Conservation (phyloP, 2,329 filamentous ascomycete genomes). For the Apiospora sp. region DNA sequence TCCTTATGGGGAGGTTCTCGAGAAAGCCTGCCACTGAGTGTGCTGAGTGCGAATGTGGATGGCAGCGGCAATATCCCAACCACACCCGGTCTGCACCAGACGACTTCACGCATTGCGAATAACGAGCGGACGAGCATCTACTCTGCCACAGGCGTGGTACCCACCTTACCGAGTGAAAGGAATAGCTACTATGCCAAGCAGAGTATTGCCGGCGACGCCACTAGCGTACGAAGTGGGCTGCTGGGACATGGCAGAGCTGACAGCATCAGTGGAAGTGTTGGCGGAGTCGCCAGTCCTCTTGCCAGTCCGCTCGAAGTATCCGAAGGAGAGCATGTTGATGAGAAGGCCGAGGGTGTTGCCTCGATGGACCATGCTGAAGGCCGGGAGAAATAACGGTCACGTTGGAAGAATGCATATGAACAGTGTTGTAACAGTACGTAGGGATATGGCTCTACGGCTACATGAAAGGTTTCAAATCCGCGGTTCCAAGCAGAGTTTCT, state of each 20-base stretch:
- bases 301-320: slow-evolving; percentile 61
- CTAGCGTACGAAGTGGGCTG: slow-evolving; percentile 80
- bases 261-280: slow-evolving; percentile 81
- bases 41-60: slow-evolving; percentile 76
- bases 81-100: slow-evolving; percentile 63
- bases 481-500: slow-evolving; percentile 10
- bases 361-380: not conserved
- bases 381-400: not conserved
- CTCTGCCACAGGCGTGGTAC: slow-evolving; percentile 73
- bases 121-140: slow-evolving; percentile 83
- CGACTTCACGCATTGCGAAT: slow-evolving; percentile 47
- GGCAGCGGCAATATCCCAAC: slow-evolving; percentile 49
- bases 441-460: not conserved
- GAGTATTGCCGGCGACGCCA: slow-evolving; percentile 68
- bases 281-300: slow-evolving; percentile 67
- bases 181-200: slow-evolving; percentile 80
- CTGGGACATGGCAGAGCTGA: slow-evolving; percentile 82
- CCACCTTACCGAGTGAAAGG: slow-evolving; percentile 75
- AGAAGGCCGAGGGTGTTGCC: not conserved
- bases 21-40: slow-evolving; percentile 80
- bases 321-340: slow-evolving; percentile 36
- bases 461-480: not conserved
- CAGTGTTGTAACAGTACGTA: not conserved
- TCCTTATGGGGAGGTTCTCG: slow-evolving; percentile 84
- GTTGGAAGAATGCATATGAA: not conserved